These are phyloP conservation scores for Beauveria sp. DNA, from an alignment of 2,329 filamentous ascomycete species.

Conservation along the genomic window DNA sequence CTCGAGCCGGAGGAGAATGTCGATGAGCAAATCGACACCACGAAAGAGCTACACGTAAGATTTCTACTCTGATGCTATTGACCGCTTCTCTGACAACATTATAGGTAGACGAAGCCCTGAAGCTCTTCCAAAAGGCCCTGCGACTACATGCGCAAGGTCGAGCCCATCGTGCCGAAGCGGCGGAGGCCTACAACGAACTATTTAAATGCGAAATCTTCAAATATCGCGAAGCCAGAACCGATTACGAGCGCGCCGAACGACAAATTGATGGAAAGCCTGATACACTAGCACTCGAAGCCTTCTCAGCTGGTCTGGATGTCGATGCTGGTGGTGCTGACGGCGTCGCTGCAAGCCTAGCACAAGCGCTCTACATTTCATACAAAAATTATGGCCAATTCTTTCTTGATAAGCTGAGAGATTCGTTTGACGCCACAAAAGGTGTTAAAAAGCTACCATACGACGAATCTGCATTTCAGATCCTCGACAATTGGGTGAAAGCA, in stretches of 20 bases:
- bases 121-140: slow-evolving; percentile 84
- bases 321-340: slow-evolving; percentile 60
- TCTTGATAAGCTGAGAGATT: slow-evolving; percentile 52
- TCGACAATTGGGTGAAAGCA: slow-evolving; percentile 50
- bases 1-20: slow-evolving; percentile 85
- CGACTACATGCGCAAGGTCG: slow-evolving; percentile 87
- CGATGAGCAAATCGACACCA: slow-evolving; percentile 89
- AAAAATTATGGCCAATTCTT: slow-evolving; percentile 93
- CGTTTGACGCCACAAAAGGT: slow-evolving; percentile 31
- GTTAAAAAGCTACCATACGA: slow-evolving; percentile 34
- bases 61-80: background rate
- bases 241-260: slow-evolving; percentile 65
- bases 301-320: slow-evolving; percentile 44
- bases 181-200: slow-evolving; percentile 72
- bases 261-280: slow-evolving; percentile 42
- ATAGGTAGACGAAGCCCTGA: slow-evolving; percentile 87
- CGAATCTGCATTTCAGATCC: slow-evolving; percentile 34
- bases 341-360: slow-evolving; percentile 71
- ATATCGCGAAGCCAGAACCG: slow-evolving; percentile 78
- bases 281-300: slow-evolving; percentile 34
- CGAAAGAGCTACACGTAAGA: slow-evolving; percentile 75
- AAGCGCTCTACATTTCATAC: slow-evolving; percentile 86
- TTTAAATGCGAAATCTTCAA: slow-evolving; percentile 92
- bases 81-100: background rate
- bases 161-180: slow-evolving; percentile 65